Conservation (phyloP, 169 alveolate species). For the Plasmodium vinckei region DNA sequence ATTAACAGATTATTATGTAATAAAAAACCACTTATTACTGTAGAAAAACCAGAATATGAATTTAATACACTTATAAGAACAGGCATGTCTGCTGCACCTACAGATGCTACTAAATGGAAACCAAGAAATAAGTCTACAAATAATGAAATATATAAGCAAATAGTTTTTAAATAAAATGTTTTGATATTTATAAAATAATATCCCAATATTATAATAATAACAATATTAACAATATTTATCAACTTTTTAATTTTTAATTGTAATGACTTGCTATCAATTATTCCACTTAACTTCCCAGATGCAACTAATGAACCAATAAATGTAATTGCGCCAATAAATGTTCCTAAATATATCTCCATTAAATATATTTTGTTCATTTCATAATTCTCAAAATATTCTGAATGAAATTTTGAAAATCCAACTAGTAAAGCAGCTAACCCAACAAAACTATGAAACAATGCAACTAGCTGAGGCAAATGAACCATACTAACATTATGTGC, state of each 20-base stretch:
- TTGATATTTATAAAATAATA: slow-evolving; percentile 55
- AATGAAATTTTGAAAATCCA: slow-evolving; percentile 84
- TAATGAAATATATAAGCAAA: slow-evolving; percentile 77
- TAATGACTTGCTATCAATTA: slow-evolving; percentile 86
- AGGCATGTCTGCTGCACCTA: slow-evolving; percentile 97
- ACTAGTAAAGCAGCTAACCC: slow-evolving; percentile 96
- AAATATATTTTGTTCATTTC: slow-evolving; percentile 79
- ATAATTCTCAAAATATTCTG: slow-evolving; percentile 68
- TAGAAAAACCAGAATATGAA: slow-evolving; percentile 95
- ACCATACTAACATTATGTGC: slow-evolving; percentile 88
- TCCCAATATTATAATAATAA: slow-evolving; percentile 79
- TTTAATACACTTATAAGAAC: slow-evolving; percentile 94
- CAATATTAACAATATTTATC: slow-evolving; percentile 77
- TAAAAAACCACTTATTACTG: slow-evolving; percentile 94
- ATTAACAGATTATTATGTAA: slow-evolving; percentile 91
- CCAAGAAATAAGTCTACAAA: slow-evolving; percentile 87
- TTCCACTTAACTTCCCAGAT: slow-evolving; percentile 92
- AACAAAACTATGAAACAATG: slow-evolving; percentile 95
- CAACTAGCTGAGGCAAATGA: slow-evolving; percentile 94
- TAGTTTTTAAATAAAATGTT: slow-evolving; percentile 68
- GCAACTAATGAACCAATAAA: slow-evolving; percentile 96
- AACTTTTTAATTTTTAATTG: slow-evolving; percentile 86
- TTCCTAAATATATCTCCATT: slow-evolving; percentile 87
- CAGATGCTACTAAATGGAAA: slow-evolving; percentile 90
- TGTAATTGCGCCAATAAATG: slow-evolving; percentile 92